A percentile compares a stretch with the other conserved stretches of the same genome.
Evolutionary conservation across 768 basidiomycete genomes (phyloP).

Genomic region (Fomitopsis pulvina): DNA sequence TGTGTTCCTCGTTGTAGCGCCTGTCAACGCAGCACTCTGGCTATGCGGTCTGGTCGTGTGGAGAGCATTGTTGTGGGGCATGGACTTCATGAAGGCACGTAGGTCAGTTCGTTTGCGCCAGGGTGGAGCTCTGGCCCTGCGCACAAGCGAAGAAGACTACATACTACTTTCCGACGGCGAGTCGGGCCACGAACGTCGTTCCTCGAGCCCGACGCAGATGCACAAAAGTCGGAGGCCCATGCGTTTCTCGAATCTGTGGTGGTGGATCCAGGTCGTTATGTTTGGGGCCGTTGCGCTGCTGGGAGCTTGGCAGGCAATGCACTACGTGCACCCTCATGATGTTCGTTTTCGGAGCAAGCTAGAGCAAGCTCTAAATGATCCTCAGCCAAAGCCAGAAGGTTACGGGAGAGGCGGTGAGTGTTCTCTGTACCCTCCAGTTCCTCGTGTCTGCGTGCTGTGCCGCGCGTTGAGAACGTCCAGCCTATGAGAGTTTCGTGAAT

Average conservation of each 20-base stretch:
- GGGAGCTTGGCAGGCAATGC: constrained; percentile 6
- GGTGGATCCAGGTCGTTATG: constrained; percentile 3
- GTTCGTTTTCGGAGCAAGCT: constrained; percentile 19
- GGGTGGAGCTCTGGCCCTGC: background rate
- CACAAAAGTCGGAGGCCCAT: background rate
- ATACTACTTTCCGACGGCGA: background rate
- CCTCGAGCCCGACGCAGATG: background rate
- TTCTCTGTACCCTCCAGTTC: background rate
- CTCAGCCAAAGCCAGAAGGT: constrained; percentile 12
- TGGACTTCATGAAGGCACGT: background rate
- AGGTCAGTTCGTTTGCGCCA: background rate
- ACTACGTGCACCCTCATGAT: constrained; percentile 22
- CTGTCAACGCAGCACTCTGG: constrained; percentile 1
- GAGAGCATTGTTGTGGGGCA: background rate
- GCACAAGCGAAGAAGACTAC: background rate
- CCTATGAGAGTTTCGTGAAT: background rate
- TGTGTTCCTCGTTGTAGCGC: background rate
- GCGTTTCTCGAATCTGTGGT: background rate
- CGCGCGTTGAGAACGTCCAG: background rate
- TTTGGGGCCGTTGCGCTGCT: constrained; percentile 1
- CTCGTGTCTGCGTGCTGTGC: background rate
- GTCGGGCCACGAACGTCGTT: background rate
- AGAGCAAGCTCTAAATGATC: constrained; percentile 14
- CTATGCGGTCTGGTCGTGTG: background rate
- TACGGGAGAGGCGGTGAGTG: constrained; percentile 15